Conservation (phyloP, 768 basidiomycete genomes). For the Pleurotus salmoneostramineus region DNA sequence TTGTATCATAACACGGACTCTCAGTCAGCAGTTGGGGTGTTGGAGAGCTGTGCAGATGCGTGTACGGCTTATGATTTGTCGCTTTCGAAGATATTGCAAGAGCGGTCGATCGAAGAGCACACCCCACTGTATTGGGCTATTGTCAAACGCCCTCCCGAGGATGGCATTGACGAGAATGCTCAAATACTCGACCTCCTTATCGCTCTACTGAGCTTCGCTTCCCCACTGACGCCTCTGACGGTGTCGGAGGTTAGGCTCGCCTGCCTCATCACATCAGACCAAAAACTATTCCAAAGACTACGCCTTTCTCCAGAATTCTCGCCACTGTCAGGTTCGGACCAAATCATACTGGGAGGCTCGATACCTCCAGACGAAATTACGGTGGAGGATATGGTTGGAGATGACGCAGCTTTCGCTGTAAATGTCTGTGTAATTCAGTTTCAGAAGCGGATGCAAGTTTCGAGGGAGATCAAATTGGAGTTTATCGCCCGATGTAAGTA, state of each 20-base stretch:
- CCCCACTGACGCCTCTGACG: slow-evolving; percentile 36
- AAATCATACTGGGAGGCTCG: slow-evolving; percentile 40
- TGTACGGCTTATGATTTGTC: slow-evolving; percentile 47
- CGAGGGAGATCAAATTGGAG: slow-evolving; percentile 49
- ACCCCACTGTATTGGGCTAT: slow-evolving; percentile 75
- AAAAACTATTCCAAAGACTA: slow-evolving; percentile 57
- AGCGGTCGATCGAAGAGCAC: slow-evolving; percentile 58
- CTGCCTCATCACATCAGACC: slow-evolving; percentile 60
- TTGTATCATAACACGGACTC: slow-evolving; percentile 26
- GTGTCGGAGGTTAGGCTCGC: slow-evolving; percentile 62
- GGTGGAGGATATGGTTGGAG: slow-evolving; percentile 46
- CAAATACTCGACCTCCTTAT: slow-evolving; percentile 41
- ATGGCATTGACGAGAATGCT: slow-evolving; percentile 19
- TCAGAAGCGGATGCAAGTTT: slow-evolving; percentile 69
- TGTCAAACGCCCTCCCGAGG: slow-evolving; percentile 48
- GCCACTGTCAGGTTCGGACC: slow-evolving; percentile 49
- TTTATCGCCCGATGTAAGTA: slow-evolving; percentile 56
- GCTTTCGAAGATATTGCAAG: slow-evolving; percentile 55
- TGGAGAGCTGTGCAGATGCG: slow-evolving; percentile 61
- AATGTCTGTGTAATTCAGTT: slow-evolving; percentile 52
- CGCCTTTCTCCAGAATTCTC: slow-evolving; percentile 49
- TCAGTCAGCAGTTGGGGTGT: slow-evolving; percentile 35
- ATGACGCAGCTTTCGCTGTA: slow-evolving; percentile 52
- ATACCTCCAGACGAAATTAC: slow-evolving; percentile 49
- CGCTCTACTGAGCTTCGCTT: slow-evolving; percentile 47